These are phyloP conservation scores for Cercospora canescens DNA, from an alignment of 2,329 filamentous ascomycete species.

Conservation along the genomic window DNA sequence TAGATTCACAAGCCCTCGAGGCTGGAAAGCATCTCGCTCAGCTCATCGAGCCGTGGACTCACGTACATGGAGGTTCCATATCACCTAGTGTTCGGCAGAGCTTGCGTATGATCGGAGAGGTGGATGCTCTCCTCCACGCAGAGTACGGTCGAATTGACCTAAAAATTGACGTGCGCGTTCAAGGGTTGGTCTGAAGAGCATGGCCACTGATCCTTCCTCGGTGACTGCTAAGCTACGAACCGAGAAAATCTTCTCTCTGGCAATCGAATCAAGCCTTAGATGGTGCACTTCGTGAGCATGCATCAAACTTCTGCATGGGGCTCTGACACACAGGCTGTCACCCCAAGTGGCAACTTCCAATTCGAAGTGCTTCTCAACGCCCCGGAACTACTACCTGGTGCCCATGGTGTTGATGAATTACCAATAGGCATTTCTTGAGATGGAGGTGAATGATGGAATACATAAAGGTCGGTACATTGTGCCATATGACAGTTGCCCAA, in stretches of 20 bases:
- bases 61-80: slow-evolving; percentile 7
- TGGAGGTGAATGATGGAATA: no score
- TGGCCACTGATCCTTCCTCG: neutral
- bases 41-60: slow-evolving; percentile 15
- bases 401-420: no score
- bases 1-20: neutral
- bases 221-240: neutral
- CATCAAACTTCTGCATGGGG: no score
- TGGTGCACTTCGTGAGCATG: neutral
- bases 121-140: slow-evolving; percentile 7
- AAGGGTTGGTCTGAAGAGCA: neutral
- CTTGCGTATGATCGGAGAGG: slow-evolving; percentile 14
- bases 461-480: no score
- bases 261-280: no score
- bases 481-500: no score
- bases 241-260: neutral
- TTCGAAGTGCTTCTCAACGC: no score
- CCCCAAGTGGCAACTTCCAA: no score
- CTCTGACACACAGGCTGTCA: no score
- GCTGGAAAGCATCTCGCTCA: slow-evolving; percentile 3
- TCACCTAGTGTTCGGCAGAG: slow-evolving; percentile 16
- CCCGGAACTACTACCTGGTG: no score
- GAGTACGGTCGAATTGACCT: neutral
- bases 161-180: neutral
- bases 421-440: no score